These are phyloP conservation scores for Colletotrichum destructivum DNA, from an alignment of 2,329 filamentous ascomycete genomes.

Conservation along the genomic window DNA sequence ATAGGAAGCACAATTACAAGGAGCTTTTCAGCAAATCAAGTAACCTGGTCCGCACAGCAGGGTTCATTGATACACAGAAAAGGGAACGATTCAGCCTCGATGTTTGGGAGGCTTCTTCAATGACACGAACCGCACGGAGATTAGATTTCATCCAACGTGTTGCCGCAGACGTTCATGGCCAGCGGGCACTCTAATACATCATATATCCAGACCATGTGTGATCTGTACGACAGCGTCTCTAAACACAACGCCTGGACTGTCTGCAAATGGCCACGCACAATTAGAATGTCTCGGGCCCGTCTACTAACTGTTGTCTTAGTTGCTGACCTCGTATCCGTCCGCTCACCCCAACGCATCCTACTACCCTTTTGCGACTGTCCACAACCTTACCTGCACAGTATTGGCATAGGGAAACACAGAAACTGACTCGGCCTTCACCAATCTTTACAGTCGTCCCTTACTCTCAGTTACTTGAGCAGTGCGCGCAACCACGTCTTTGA, in stretches of 20 bases:
- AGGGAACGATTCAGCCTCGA: background rate
- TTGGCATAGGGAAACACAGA: conserved; percentile 3
- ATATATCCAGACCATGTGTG: background rate
- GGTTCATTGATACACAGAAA: background rate
- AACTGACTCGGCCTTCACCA: background rate
- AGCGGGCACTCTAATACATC: background rate
- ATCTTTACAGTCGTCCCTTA: background rate
- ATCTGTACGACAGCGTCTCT: background rate
- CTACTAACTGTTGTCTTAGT: conserved; percentile 1
- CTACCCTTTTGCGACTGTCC: background rate
- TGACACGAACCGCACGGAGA: background rate
- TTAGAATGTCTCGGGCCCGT: background rate
- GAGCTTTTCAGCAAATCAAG: background rate
- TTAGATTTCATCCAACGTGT: background rate
- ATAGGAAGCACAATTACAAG: background rate
- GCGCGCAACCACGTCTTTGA: background rate
- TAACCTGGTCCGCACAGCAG: background rate
- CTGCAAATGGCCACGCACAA: background rate
- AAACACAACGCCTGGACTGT: conserved; percentile 9
- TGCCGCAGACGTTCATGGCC: background rate
- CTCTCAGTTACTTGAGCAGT: background rate
- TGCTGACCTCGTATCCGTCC: background rate
- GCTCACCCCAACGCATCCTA: background rate
- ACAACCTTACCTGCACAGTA: background rate
- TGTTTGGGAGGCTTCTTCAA: background rate